Conservation (phyloP, 202 grass and related monocot species). For the Zizania palustris region DNA sequence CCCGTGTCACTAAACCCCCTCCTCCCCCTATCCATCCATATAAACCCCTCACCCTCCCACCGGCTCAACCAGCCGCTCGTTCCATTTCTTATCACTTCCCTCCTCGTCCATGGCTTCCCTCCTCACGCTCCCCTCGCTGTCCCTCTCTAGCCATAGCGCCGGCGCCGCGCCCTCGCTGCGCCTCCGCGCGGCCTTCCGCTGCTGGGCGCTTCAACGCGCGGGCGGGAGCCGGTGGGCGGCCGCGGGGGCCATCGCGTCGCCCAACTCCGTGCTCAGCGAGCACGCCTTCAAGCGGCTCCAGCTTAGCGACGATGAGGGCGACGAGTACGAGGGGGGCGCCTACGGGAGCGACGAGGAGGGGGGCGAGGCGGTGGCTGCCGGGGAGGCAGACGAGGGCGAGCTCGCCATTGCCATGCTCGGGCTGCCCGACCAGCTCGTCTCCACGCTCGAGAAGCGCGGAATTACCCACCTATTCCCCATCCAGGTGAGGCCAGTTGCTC, state of each 20-base stretch:
- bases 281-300: slow-evolving; percentile 88
- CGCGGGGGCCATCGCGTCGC: slow-evolving; percentile 59
- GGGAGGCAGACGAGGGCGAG: slow-evolving; percentile 53
- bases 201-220: slow-evolving; percentile 43
- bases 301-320: slow-evolving; percentile 42
- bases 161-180: slow-evolving; percentile 10
- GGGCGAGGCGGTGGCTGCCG: background rate
- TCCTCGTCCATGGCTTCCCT: slow-evolving; percentile 58
- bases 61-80: slow-evolving; percentile 53
- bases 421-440: slow-evolving; percentile 74
- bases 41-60: slow-evolving; percentile 20
- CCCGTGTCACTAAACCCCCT: too few species aligned
- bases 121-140: slow-evolving; percentile 69
- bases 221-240: slow-evolving; percentile 38
- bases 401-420: slow-evolving; percentile 80
- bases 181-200: slow-evolving; percentile 43
- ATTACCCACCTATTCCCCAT: slow-evolving; percentile 96
- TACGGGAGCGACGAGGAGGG: slow-evolving; percentile 62
- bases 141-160: slow-evolving; percentile 44
- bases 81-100: slow-evolving; percentile 64
- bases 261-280: slow-evolving; percentile 91
- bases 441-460: slow-evolving; percentile 77
- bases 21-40: background rate
- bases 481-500: slow-evolving; percentile 54
- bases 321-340: slow-evolving; percentile 38